Evolutionary conservation across 805 yeast species (phyloP).

Genomic region (Priceomyces melissophilus): DNA sequence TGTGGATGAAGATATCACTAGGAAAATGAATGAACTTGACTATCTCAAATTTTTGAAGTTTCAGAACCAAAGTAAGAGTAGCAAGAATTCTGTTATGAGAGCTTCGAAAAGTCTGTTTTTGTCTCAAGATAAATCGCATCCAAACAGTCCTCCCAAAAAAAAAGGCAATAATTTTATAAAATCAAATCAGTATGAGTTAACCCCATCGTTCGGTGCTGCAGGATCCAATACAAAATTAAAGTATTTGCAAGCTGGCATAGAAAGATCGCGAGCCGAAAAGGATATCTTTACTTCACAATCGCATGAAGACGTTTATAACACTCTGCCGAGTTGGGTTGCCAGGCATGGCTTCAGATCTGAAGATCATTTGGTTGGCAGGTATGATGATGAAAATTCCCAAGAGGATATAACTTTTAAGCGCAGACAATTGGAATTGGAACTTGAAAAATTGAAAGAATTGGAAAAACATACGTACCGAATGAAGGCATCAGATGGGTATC

Average conservation of each 20-base stretch:
- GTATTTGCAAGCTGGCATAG: no score
- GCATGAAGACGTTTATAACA: not conserved
- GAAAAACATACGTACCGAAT: constrained; percentile 16
- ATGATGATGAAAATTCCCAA: constrained; percentile 13
- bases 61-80: constrained; percentile 15
- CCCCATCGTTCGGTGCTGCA: not conserved
- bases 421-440: constrained; percentile 38
- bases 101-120: constrained; percentile 12
- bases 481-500: not conserved
- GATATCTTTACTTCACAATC: not conserved
- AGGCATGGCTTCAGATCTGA: constrained; percentile 1
- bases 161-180: not conserved
- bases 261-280: no score
- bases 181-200: not conserved
- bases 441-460: constrained; percentile 29
- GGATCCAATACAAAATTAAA: not conserved
- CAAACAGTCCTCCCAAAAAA: not conserved
- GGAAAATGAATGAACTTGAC: constrained; percentile 29
- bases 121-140: constrained; percentile 5
- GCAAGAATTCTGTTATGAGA: constrained; percentile 20
- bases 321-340: not conserved
- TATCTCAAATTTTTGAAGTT: constrained; percentile 27
- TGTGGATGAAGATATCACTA: constrained; percentile 15
- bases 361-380: constrained; percentile 1
- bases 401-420: constrained; percentile 33